Conservation (phyloP, 2,329 filamentous ascomycete species). For the Chaetomium strumarium region DNA sequence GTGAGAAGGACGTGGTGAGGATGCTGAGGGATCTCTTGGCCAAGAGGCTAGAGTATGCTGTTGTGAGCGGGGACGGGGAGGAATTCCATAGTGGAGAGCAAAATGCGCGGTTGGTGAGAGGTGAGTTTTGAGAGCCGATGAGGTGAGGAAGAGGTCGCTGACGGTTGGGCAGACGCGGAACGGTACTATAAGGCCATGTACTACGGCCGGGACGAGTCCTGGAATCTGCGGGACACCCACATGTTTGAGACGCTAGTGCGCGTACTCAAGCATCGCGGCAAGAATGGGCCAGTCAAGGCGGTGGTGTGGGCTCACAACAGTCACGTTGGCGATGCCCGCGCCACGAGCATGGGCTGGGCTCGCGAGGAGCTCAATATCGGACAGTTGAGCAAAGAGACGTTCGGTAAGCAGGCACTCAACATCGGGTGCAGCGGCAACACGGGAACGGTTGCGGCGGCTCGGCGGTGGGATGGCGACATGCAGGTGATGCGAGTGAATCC, state of each 20-base stretch:
- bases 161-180: conserved; percentile 37
- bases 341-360: conserved; percentile 41
- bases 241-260: conserved; percentile 45
- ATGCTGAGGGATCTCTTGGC: conserved; percentile 41
- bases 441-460: conserved; percentile 47
- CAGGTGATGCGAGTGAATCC: conserved; percentile 42
- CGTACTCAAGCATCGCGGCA: conserved; percentile 36
- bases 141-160: background rate
- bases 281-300: conserved; percentile 33
- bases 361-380: conserved; percentile 46
- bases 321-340: conserved; percentile 48
- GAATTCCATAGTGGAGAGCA: conserved; percentile 45
- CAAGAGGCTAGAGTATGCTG: conserved; percentile 37
- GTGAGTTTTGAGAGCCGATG: conserved; percentile 11
- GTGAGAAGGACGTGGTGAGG: conserved; percentile 39
- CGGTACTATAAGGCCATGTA: conserved; percentile 49
- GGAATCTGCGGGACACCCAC: conserved; percentile 47
- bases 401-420: conserved; percentile 26
- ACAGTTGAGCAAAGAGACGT: conserved; percentile 44
- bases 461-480: conserved; percentile 47
- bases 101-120: conserved; percentile 42
- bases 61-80: conserved; percentile 34
- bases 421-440: conserved; percentile 43
- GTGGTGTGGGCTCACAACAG: conserved; percentile 51
- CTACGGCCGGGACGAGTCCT: conserved; percentile 41